Base-by-base conservation (phyloP, 768 basidiomycete genomes). In the Butyriboletus loyo region DNA sequence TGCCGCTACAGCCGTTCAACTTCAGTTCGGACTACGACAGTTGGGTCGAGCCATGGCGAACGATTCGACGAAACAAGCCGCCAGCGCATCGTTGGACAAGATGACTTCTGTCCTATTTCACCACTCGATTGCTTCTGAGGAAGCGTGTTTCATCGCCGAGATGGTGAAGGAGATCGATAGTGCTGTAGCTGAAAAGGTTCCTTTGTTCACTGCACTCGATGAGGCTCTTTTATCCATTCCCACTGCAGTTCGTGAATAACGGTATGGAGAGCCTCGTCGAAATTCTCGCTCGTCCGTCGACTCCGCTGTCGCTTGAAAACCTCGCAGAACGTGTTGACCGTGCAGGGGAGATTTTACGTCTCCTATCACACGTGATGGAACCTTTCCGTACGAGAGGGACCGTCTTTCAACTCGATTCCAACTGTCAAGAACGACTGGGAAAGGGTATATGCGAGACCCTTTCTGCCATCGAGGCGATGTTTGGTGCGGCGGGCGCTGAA, bases 61-160 rank as follows among this genome's bases (percentile, higher is more conserved):
- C 35, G 83, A 84, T 36, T 72, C 76, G 10, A 36, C 79, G 50
- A 58, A 73, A 54, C 70, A 77, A 51, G 73, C 75, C 11, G 85
- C 86, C n/a, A 78, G 79, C 36, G 74, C 76, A 15, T 82, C 81
- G 46, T 72, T 92, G 35, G 83, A 88, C 59, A 84, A 77, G 54
- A 72, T 92, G 44, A 83, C 83, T 1, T 74, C 78, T 6, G 80
- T 81, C 62, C 72, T 92, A 8, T 87, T 92, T 59, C 83, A 80
- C 54, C 83, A 87, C 53, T 83, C 83, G 9, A 84, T 89, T 68
- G 83, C 85, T 15, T 80, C 83, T 0, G 89, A 92, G 58, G 86
- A 92, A 67, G 89, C 88, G 0, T 87, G 85, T 56, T 88, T 90
- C 59, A 83, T 92, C 6, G 87, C 87, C n/a, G 86, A 89, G 64